Evolutionary conservation across 768 basidiomycete species (phyloP), one percentile per base, ranked within the genome.

Genomic region (Antrodiella citrinella): DNA sequence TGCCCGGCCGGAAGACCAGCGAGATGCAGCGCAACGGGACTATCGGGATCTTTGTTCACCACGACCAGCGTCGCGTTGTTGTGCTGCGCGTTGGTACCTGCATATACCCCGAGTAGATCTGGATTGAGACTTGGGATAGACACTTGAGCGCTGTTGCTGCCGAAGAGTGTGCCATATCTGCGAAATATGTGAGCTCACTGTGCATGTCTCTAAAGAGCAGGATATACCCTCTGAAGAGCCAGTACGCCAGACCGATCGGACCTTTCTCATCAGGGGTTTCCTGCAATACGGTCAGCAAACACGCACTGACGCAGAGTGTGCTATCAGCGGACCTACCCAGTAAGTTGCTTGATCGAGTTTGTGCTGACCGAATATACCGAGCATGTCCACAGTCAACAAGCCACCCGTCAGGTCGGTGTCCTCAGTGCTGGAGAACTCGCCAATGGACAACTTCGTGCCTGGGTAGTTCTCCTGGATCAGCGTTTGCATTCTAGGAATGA

Each of bases 401-500:
- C 77, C 77, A 20, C 77, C 77, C 22, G 76, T 77, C 49, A 79
- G 59, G 56, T 79, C 77, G 15, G 66, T 67, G 54, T 79, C 77
- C 45, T 60, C 63, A 2, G 71, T 71, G 0, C 76, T 74, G 54
- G 63, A 66, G 73, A 73, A 78, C 59, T 79, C 77, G 52, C 72
- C 70, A 47, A 79, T 64, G n/a, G 76, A 76, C 39, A 79, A 60
- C 57, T 74, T 76, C 39, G 76, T 78, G 19, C 76, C 76, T n/a
- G 77, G 77, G 57, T 78, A 79, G 60, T 72, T 62, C 40, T 65
- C 59, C 26, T 65, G 63, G 52, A 79, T 77, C 51, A 79, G 70
- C 21, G 66, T 67, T 54, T 70, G 68, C 63, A 80, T 69, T 23
- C 77, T 73, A 26, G 77, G 77, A 49, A 80, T 66, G 45, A 80